Base-by-base conservation (phyloP, 2,329 filamentous ascomycete genomes). In the Remersonia thermophila region DNA sequence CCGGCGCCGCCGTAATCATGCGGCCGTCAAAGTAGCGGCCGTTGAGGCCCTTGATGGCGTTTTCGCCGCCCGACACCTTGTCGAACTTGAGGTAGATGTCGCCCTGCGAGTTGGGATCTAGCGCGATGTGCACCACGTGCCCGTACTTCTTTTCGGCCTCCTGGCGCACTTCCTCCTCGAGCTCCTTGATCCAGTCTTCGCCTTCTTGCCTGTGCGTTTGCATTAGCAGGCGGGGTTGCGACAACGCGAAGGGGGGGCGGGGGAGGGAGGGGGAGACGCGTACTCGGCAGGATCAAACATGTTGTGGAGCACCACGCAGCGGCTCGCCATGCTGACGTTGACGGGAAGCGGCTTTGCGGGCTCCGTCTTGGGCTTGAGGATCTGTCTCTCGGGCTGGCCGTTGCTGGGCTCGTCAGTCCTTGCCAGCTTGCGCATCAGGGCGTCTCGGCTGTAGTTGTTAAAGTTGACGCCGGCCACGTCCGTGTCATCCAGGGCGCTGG, bases 21-120 rank as follows among this genome's bases (percentile, higher is more conserved):
- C 80, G 77, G 53, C 84, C 84, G 55, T 85, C 91, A 62, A 98
- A 98, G 62, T 83, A 94, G 56, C 91, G 80, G 55, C 91, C 91
- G 61, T 98, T 96, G 45, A 98, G 76, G 55, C 91, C 91, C 60
- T 93, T 93, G 64, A 96, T 93, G 52, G 91, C 91, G 57, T 95
- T 96, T 63, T 95, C 85, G 57, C 89, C 89, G 51, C 89, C 89
- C 58, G 87, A 77, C 44, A 96, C 83, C 54, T 85, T 82, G 62
- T 94, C 86, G 65, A 98, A 98, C 62, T 98, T 98, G 59, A 98
- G 78, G 62, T 94, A 98, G 51, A 98, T 89, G 57, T 98, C 91
- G 62, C 91, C 91, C 60, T 83, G 77, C 32, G 86, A 91, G 64
- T 93, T 93, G 48, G 83, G 77, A 67, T 96, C 89, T 62, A 94